Evolutionary conservation across 257 asterid genomes (phyloP).

Genomic region (Nyctanthes arbortristis): DNA sequence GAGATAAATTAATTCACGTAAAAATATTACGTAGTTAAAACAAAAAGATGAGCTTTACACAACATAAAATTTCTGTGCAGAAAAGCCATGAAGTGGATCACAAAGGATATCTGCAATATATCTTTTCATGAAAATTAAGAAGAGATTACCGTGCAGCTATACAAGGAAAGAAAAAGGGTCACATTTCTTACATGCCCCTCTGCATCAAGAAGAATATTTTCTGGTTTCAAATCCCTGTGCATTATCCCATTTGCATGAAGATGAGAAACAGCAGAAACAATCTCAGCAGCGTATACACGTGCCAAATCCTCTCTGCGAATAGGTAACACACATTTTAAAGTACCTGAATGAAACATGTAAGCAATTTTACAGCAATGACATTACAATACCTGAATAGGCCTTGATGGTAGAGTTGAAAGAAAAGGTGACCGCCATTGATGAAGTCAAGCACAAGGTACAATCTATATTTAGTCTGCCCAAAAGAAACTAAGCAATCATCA

Average conservation of each 20-base stretch:
- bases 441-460: slow-evolving; percentile 80
- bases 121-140: neutral
- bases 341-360: neutral
- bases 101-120: neutral
- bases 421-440: slow-evolving; percentile 87
- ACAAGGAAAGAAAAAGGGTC: neutral
- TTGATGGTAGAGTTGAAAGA: slow-evolving; percentile 79
- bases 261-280: slow-evolving; percentile 75
- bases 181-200: slow-evolving; percentile 71
- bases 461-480: slow-evolving; percentile 67
- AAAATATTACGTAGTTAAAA: no score
- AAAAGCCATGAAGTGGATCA: slow-evolving; percentile 1
- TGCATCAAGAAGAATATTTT: slow-evolving; percentile 73
- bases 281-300: slow-evolving; percentile 74
- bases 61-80: neutral
- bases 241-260: slow-evolving; percentile 72
- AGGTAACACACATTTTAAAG: slow-evolving; percentile 1
- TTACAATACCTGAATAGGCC: slow-evolving; percentile 70
- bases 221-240: slow-evolving; percentile 91
- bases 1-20: no score
- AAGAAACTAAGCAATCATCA: slow-evolving; percentile 16
- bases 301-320: slow-evolving; percentile 74
- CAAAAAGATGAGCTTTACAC: no score
- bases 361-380: neutral
- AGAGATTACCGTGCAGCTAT: neutral